Base-by-base conservation (phyloP, 495 filamentous ascomycete genomes). In the Hyaloscypha bicolor region DNA sequence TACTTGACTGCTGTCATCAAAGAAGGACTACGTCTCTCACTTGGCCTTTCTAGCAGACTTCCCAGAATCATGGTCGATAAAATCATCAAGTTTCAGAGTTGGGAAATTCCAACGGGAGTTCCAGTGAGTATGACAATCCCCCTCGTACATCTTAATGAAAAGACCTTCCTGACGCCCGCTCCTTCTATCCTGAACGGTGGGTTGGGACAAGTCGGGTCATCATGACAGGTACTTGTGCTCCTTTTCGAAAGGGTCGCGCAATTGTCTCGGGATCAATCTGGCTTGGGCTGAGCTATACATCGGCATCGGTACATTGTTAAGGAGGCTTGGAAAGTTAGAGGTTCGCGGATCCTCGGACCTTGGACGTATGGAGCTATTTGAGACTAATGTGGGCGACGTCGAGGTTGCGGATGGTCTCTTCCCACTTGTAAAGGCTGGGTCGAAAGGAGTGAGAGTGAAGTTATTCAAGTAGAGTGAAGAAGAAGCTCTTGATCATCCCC, bases 191-290 rank as follows among this genome's bases (percentile, higher is more conserved):
- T 0, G 81, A 85, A 30, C 76, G 85, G 16, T 88, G 83, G 82
- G 68, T 85, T 39, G 62, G 61, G 53, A 66, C 37, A 62, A 70
- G 1, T 65, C 69, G 11, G 59, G 60, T 25, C 14, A 56, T 22
- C 53, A 73, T 14, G 67, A 83, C 30, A 82, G 76, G 60, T 82
- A 83, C 51, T 55, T 86, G 65, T 73, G 83, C 6, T 64, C 79
- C 0, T 86, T 87, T 59, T 78, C 74, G 21, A 81, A 77, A 69
- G 83, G 85, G 6, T 75, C 72, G 2, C 65, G 85, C 31, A 71
- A 72, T 21, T 87, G 85, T 63, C 68, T 88, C n/a, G 86, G 83
- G 5, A 83, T 83, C 48, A 81, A 82, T 55, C 64, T 83, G n/a
- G 82, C 80, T 0, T 79, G 77, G 60, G 78, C 81, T 8, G 79